These are phyloP conservation scores for Candida patagonica DNA, from an alignment of 805 yeast species.

Conservation along the genomic window DNA sequence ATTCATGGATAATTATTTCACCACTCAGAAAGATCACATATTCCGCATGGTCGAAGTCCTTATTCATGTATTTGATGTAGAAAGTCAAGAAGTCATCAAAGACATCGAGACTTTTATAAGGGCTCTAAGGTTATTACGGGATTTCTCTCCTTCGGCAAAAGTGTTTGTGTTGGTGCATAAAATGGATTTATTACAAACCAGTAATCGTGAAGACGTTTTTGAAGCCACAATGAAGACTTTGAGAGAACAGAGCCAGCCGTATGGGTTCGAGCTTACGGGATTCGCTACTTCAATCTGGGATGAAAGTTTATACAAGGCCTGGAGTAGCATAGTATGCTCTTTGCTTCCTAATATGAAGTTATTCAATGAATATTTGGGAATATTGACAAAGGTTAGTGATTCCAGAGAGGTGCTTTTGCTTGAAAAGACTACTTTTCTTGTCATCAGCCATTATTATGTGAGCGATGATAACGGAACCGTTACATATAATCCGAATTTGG, in stretches of 20 bases:
- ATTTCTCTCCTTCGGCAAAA: constrained; percentile 82
- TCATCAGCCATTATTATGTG: constrained; percentile 52
- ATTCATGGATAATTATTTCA: constrained; percentile 88
- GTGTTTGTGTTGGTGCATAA: constrained; percentile 88
- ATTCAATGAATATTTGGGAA: constrained; percentile 65
- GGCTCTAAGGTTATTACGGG: constrained; percentile 70
- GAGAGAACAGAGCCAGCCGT: constrained; percentile 63
- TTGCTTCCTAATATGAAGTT: constrained; percentile 83
- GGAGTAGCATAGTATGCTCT: constrained; percentile 94
- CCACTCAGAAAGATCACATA: constrained; percentile 82
- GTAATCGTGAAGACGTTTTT: constrained; percentile 76
- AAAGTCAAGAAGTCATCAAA: constrained; percentile 79
- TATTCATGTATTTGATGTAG: constrained; percentile 94
- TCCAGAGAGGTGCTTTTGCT: constrained; percentile 88
- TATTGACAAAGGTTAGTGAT: constrained; percentile 61
- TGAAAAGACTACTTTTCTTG: constrained; percentile 87
- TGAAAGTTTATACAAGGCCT: constrained; percentile 89
- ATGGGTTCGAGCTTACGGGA: constrained; percentile 61
- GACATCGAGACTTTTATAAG: constrained; percentile 88
- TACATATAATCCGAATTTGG: constrained; percentile 25
- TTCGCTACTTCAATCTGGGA: constrained; percentile 98
- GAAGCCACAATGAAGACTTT: constrained; percentile 75
- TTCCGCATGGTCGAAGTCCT: constrained; percentile 93
- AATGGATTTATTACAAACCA: constrained; percentile 89
- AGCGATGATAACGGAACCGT: constrained; percentile 10